A percentile compares a stretch with the other conserved stretches of the same genome.
Evolutionary conservation across 2,329 filamentous ascomycete species (phyloP).

Genomic region (Penicillium paneum): DNA sequence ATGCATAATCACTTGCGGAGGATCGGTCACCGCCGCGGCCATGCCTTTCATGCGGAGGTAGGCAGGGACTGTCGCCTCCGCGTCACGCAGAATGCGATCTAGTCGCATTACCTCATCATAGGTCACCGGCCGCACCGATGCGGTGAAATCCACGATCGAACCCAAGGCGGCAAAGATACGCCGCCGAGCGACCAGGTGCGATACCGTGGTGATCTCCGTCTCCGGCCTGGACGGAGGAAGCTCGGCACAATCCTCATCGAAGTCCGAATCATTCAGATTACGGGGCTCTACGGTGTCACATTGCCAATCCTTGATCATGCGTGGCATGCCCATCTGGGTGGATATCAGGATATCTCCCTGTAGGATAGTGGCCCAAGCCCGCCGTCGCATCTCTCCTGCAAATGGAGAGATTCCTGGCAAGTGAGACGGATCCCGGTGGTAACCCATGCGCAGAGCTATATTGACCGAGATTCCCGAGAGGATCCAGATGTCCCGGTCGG

Average conservation of each 20-base stretch:
- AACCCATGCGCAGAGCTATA: conserved; percentile 59
- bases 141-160: conserved; percentile 30
- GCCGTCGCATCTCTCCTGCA: conserved; percentile 51
- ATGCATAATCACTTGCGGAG: conserved; percentile 20
- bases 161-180: conserved; percentile 33
- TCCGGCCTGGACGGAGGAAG: conserved; percentile 53
- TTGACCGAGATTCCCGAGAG: conserved; percentile 54
- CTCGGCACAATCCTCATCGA: conserved; percentile 47
- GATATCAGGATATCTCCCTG: conserved; percentile 59
- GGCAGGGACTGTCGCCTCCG: conserved; percentile 9
- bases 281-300: conserved; percentile 56
- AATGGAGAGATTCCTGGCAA: conserved; percentile 53
- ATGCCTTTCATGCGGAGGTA: conserved; percentile 19
- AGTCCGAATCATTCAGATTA: conserved; percentile 60
- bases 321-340: conserved; percentile 62
- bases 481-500: conserved; percentile 53
- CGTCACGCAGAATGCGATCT: conserved; percentile 15
- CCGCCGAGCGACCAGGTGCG: conserved; percentile 35
- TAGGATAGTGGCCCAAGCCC: conserved; percentile 38
- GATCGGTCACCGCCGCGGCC: conserved; percentile 20
- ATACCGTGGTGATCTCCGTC: conserved; percentile 50
- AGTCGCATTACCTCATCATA: conserved; percentile 32
- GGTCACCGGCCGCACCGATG: conserved; percentile 23
- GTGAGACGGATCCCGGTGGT: conserved; percentile 55
- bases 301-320: conserved; percentile 57